Conservation (phyloP, 2,329 filamentous ascomycete genomes). For the Corynespora cassiicola region DNA sequence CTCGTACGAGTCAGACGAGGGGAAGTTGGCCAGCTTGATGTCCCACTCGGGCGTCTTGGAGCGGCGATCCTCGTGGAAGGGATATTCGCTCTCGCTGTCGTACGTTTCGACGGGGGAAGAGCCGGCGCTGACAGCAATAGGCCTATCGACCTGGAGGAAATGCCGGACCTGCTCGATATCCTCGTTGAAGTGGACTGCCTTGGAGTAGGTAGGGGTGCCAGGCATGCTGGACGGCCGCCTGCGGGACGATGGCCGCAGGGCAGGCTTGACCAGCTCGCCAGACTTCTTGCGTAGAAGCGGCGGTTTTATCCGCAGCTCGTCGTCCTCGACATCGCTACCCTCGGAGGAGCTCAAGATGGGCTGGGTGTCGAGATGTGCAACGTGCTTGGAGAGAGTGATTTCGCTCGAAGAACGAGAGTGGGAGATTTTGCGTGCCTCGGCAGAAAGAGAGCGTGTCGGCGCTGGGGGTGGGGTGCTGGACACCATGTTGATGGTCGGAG, state of each 20-base stretch:
- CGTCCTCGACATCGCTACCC: conserved; percentile 64
- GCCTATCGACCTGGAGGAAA: conserved; percentile 91
- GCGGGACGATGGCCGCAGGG: conserved; percentile 79
- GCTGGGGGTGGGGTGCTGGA: conserved; percentile 17
- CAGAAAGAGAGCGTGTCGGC: conserved; percentile 51
- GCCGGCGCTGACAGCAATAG: conserved; percentile 92
- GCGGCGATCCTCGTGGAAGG: conserved; percentile 68
- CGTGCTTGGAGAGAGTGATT: conserved; percentile 56
- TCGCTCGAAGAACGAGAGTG: conserved; percentile 68
- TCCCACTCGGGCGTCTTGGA: conserved; percentile 75
- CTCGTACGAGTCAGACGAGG: conserved; percentile 64
- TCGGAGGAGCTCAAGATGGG: conserved; percentile 52
- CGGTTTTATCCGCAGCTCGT: conserved; percentile 71
- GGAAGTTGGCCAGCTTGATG: conserved; percentile 84
- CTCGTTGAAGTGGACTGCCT: conserved; percentile 98
- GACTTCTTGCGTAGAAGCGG: conserved; percentile 98
- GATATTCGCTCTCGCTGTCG: conserved; percentile 87
- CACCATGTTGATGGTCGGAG: conserved; percentile 22
- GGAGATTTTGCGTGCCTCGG: conserved; percentile 65
- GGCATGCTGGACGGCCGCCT: conserved; percentile 95
- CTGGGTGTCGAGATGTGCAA: conserved; percentile 52
- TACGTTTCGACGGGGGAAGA: conserved; percentile 90
- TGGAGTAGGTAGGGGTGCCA: conserved; percentile 92
- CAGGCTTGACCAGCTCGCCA: conserved; percentile 92
- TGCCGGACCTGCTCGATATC: conserved; percentile 95